Evolutionary conservation across 2,329 filamentous ascomycete species (phyloP), one percentile per base, ranked within the genome.

Genomic region (Trichoderma gracile): DNA sequence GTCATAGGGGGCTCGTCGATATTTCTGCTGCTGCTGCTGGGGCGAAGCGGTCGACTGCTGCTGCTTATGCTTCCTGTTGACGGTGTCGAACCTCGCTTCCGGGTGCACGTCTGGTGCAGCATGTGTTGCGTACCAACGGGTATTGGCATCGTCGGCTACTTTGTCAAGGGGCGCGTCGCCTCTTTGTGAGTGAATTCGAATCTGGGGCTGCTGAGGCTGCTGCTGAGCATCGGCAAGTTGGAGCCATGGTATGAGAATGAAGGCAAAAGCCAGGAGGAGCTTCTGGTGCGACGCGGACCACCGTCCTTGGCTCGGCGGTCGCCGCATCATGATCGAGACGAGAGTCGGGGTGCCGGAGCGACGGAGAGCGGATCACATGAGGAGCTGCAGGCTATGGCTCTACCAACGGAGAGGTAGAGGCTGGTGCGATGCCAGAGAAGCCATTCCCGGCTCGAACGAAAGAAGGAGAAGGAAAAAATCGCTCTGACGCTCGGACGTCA

Each of bases 171-270:
- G 68, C 68, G 68, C 68, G 21, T 63, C 64, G 21, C 56, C 49
- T 52, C 54, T 43, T 15, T 55, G 61, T 1, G 61, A 50, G 25
- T 65, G 63, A 27, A 65, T 52, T 38, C 17, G 56, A 30, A 56
- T 27, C 21, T 62, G 58, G 5, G 68, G 65, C 19, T 69, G 75
- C 69, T 75, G 78, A 67, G 83, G 83, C 81, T 87, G 86, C 83
- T 86, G 86, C 82, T 86, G 86, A 83, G 84, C 85, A 71, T 86
- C 82, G 78, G 84, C 83, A 69, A 86, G 77, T 62, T 77, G 76
- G 53, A 81, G 71, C 78, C 80, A 84, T 60, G 85, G 84, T 65
- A 89, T 74, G 63, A 88, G 76, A 64, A 88, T 77, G 67, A 87
- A 75, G 70, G 82, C 83, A 74, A 87, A 80, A 75, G 84, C 83